phyloP scores from a whole-genome alignment of 1,284 basidiomycete species.

The Cryptococcus jaspeensis region DNA sequence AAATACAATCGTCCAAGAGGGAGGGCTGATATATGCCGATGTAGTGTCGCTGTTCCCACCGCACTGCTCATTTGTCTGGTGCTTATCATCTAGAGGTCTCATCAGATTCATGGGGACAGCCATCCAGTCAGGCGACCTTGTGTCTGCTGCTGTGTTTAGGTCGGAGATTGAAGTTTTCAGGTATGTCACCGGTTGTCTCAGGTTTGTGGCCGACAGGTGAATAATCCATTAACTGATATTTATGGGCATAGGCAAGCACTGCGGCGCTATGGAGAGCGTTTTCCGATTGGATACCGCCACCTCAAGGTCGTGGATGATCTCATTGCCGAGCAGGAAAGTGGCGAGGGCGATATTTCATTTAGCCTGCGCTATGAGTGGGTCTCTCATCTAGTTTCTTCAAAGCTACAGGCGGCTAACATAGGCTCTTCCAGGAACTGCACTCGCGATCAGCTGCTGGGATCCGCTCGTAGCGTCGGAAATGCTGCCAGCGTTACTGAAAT shows the following conservation, averaged over 20 bases:
- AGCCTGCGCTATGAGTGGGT: conserved; percentile 7
- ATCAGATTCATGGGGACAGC: conserved; percentile 40
- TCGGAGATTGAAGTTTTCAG: conserved; percentile 42
- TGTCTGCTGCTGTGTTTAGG: conserved; percentile 34
- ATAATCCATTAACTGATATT: neutral
- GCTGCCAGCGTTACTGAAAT: neutral
- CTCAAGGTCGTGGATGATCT: conserved; percentile 33
- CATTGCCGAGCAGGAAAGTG: conserved; percentile 6
- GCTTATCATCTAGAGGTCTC: conserved; percentile 26
- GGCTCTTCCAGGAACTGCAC: neutral
- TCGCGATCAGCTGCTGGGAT: neutral
- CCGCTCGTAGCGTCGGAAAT: neutral
- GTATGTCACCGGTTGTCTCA: conserved; percentile 12
- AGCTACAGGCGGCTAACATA: neutral
- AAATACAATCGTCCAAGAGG: no score
- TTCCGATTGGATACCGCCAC: conserved; percentile 33
- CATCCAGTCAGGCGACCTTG: conserved; percentile 20
- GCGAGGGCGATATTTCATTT: neutral
- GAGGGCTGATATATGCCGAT: neutral
- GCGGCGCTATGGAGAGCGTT: conserved; percentile 29
- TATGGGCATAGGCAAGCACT: conserved; percentile 21
- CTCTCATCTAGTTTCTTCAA: neutral
- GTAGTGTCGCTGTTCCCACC: conserved; percentile 37
- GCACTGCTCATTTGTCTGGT: conserved; percentile 29
- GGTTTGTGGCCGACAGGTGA: neutral